A percentile compares a stretch with the other conserved stretches of the same genome.
phyloP scores from a whole-genome alignment of 306 rosid genomes.

The Trifolium fragiferum region DNA sequence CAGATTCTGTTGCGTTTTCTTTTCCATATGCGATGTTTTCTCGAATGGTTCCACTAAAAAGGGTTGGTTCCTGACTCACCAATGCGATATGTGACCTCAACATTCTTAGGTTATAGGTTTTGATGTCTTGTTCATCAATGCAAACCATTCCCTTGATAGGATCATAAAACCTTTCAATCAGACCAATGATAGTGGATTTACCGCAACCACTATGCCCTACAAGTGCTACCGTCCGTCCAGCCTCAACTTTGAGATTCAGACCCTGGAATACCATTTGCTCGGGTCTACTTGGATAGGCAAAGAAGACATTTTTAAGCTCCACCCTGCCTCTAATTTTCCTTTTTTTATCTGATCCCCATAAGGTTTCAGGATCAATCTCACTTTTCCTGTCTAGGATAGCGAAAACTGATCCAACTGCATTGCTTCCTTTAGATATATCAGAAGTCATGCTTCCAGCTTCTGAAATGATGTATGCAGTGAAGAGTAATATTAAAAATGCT shows the following conservation, averaged over 20 bases:
- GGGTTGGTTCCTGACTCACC: conserved; percentile 85
- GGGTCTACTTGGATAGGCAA: conserved; percentile 87
- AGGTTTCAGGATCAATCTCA: conserved; percentile 72
- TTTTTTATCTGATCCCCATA: conserved; percentile 55
- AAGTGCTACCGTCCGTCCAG: conserved; percentile 73
- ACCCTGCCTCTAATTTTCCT: conserved; percentile 63
- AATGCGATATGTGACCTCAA: conserved; percentile 83
- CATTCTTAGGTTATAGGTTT: conserved; percentile 66
- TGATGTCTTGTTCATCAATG: conserved; percentile 83
- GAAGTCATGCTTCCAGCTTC: conserved; percentile 97
- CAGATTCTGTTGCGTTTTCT: conserved; percentile 70
- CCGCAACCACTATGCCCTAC: conserved; percentile 90
- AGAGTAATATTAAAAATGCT: conserved; percentile 77
- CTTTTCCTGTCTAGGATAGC: conserved; percentile 73
- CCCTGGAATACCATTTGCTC: conserved; percentile 81
- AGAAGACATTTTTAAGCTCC: conserved; percentile 70
- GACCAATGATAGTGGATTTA: conserved; percentile 86
- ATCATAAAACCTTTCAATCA: conserved; percentile 87
- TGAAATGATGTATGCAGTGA: conserved; percentile 82
- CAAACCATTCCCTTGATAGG: conserved; percentile 69
- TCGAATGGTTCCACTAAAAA: conserved; percentile 72
- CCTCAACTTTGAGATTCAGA: conserved; percentile 67
- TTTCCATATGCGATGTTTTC: conserved; percentile 84
- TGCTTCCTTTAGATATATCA: conserved; percentile 81
- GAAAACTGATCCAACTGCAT: conserved; percentile 73